Conservation (phyloP, 495 filamentous ascomycete species). For the Trichoderma virens region DNA sequence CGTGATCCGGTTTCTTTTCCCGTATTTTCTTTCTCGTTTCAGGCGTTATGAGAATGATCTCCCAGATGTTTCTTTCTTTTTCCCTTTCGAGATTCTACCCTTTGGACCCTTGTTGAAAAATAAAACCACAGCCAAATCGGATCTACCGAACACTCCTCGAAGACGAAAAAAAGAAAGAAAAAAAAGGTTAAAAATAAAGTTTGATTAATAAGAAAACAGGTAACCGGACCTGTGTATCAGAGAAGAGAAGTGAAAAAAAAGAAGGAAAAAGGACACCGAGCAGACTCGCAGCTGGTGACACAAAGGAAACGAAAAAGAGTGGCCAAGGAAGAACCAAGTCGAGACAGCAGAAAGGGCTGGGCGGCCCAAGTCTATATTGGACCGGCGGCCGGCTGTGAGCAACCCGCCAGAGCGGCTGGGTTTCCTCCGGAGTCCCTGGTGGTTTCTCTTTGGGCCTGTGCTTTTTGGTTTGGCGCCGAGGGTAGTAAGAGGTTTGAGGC, state of each 20-base stretch:
- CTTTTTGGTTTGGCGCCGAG: not conserved
- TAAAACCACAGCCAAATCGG: conserved; percentile 9
- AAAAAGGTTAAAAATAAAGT: conserved; percentile 13
- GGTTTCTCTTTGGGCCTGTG: too few relatives aligned
- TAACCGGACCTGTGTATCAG: conserved; percentile 39
- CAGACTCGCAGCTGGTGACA: not conserved
- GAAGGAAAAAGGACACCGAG: conserved; percentile 17
- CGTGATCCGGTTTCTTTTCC: conserved; percentile 15
- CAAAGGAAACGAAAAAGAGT: not conserved
- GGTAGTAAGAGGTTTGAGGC: not conserved
- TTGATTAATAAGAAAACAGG: conserved; percentile 25
- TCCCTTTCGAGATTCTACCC: conserved; percentile 13
- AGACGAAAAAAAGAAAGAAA: conserved; percentile 11
- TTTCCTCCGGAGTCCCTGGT: too few relatives aligned
- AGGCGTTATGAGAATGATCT: conserved; percentile 17
- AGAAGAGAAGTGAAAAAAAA: conserved; percentile 24
- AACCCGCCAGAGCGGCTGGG: conserved; percentile 3
- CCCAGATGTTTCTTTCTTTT: not conserved
- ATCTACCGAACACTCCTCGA: conserved; percentile 12
- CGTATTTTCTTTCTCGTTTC: conserved; percentile 16
- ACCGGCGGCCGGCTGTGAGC: too few relatives aligned
- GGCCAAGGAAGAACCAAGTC: conserved; percentile 16
- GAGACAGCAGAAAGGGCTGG: conserved; percentile 25
- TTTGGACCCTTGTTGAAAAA: conserved; percentile 10
- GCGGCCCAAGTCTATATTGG: conserved; percentile 33